phyloP scores from a whole-genome alignment of 176 grass and related monocot genomes.

The Stipa capillata region DNA sequence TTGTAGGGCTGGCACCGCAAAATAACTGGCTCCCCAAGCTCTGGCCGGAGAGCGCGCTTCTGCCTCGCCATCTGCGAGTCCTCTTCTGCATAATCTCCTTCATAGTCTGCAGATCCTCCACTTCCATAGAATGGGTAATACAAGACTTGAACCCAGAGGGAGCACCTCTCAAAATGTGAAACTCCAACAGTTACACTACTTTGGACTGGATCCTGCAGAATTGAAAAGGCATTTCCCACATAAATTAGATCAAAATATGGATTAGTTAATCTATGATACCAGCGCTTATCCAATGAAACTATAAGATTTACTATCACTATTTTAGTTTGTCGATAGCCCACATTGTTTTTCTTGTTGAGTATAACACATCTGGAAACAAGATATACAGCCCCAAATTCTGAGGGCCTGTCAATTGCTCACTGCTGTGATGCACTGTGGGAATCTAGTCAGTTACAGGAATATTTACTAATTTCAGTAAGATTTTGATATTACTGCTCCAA shows the following conservation, averaged over 20 bases:
- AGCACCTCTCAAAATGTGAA: slow-evolving; percentile 97
- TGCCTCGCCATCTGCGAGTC: slow-evolving; percentile 79
- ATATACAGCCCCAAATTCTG: not conserved
- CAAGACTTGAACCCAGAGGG: slow-evolving; percentile 93
- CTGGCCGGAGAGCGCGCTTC: slow-evolving; percentile 50
- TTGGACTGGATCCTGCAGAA: slow-evolving; percentile 77
- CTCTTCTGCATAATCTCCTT: slow-evolving; percentile 97
- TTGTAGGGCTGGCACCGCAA: slow-evolving; percentile 93
- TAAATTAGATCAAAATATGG: not conserved
- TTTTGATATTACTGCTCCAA: too few species aligned
- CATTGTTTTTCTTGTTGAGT: not conserved
- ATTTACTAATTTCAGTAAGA: too few species aligned
- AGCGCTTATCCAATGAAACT: not conserved
- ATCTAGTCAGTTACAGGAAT: too few species aligned
- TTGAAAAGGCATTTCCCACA: not conserved
- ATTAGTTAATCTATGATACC: not conserved
- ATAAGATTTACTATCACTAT: not conserved
- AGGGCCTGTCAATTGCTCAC: too few species aligned
- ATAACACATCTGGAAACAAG: slow-evolving; percentile 3
- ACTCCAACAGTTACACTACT: slow-evolving; percentile 96
- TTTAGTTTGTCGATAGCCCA: not conserved
- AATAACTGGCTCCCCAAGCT: slow-evolving; percentile 83
- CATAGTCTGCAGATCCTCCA: slow-evolving; percentile 54
- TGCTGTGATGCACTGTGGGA: too few species aligned
- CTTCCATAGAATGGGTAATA: slow-evolving; percentile 91